These are phyloP conservation scores for Microbotryomycetes sp. DNA, from an alignment of 1,284 basidiomycete species.

Conservation along the genomic window DNA sequence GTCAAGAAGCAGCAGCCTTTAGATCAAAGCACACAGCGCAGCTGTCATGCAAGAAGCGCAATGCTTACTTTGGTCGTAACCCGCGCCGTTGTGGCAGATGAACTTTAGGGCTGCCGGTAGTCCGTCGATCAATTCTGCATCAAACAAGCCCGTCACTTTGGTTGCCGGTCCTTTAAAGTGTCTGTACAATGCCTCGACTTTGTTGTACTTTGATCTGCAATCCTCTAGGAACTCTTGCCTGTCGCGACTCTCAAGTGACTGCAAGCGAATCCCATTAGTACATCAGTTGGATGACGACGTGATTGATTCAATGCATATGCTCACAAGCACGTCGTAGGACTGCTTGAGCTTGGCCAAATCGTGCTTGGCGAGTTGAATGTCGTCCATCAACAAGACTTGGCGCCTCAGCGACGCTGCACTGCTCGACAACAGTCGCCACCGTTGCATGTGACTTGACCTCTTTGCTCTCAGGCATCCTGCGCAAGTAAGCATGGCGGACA, in stretches of 20 bases:
- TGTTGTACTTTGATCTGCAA: constrained; percentile 64
- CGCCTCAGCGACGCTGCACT: too few species aligned
- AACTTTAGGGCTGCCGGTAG: constrained; percentile 64
- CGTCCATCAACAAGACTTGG: neutral
- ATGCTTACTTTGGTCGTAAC: constrained; percentile 54
- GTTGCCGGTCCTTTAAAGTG: constrained; percentile 48
- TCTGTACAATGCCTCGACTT: constrained; percentile 70
- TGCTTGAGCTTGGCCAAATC: neutral
- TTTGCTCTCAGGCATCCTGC: too few species aligned
- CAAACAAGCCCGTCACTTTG: constrained; percentile 63
- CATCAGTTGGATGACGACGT: neutral
- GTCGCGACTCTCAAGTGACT: constrained; percentile 22
- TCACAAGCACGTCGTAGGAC: neutral
- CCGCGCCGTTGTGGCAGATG: constrained; percentile 89
- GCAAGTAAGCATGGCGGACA: too few species aligned
- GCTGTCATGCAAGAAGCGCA: too few species aligned
- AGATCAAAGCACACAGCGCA: too few species aligned
- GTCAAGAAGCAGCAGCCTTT: neutral
- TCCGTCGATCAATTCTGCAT: constrained; percentile 63
- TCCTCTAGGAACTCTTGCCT: constrained; percentile 62
- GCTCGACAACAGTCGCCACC: too few species aligned
- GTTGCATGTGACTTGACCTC: too few species aligned
- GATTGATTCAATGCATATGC: neutral
- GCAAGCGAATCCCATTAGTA: neutral
- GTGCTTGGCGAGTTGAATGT: neutral